Conservation (phyloP, 2,329 filamentous ascomycete genomes). For the Paraphoma sp. region DNA sequence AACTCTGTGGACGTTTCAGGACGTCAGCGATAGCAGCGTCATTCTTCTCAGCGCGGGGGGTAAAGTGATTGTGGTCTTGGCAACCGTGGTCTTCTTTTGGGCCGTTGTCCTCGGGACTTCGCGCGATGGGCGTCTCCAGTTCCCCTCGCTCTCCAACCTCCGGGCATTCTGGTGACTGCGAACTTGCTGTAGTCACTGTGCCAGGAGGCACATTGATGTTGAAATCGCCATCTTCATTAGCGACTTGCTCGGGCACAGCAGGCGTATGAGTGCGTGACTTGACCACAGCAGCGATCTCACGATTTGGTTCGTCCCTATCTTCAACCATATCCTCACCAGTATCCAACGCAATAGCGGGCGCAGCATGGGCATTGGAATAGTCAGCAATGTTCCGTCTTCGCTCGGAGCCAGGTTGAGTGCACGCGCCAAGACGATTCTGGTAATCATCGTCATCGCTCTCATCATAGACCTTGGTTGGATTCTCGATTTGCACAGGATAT, state of each 20-base stretch:
- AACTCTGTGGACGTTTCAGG: too few species aligned
- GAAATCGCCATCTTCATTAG: conserved; percentile 45
- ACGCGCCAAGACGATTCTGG: conserved; percentile 74
- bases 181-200: conserved; percentile 21
- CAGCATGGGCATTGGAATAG: conserved; percentile 62
- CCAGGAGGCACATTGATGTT: conserved; percentile 40
- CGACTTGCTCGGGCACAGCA: conserved; percentile 26
- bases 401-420: conserved; percentile 57
- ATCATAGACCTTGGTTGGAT: conserved; percentile 73
- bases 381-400: conserved; percentile 67
- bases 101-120: too few species aligned
- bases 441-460: conserved; percentile 90
- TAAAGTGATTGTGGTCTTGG: too few species aligned
- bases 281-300: conserved; percentile 37
- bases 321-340: conserved; percentile 22
- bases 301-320: conserved; percentile 36
- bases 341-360: conserved; percentile 30
- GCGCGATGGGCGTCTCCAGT: too few species aligned
- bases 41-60: too few species aligned
- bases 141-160: too few species aligned
- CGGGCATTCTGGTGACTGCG: conserved; percentile 43
- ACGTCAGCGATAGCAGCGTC: too few species aligned
- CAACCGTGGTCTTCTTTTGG: too few species aligned
- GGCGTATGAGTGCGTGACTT: conserved; percentile 38
- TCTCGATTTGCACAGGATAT: conserved; percentile 61